Evolutionary conservation across 192 early-diverging fungal species (phyloP), one percentile per base, ranked within the genome.

Genomic region (Chytriomyces sp.): DNA sequence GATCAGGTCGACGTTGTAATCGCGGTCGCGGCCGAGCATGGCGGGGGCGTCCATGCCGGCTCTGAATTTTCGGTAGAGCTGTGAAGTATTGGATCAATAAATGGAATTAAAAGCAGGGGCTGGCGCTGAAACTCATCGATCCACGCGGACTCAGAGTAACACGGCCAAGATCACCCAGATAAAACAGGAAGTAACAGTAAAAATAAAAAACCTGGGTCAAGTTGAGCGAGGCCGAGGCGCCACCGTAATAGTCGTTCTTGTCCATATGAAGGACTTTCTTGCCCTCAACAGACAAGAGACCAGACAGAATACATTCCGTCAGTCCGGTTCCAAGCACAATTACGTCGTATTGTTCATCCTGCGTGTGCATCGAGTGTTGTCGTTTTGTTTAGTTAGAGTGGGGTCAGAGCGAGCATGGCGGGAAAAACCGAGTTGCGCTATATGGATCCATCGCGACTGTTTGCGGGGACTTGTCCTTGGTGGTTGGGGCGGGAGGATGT

Each of bases 1-100:
- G 64, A 99, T 97, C 81, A 98, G 85, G 84, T 99, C 98, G 65
- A 99, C 91, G 85, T 94, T 96, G 86, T 93, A 99, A 86, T 98
- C 97, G 71, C 96, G 83, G 82, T 90, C 89, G 47, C 82, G 82
- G 50, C 86, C 89, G 61, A 87, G 85, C 53, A 81, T 65, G 16
- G 60, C 28, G 8, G 87, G 81, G 9, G 87, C 85, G 57, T 80
- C 78, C 79, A 84, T 83, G 50, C 86, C 87, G 45, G 53, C 53
- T 24, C 87, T 77, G 71, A 89, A 89, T 75, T 87, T 87, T 61
- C 82, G 81, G 80, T 89, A 89, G 49, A 89, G 86, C 86, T 88
- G 44, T 50, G 60, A 50, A 66, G 61, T 9, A 76, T 11, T 49
- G 13, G n/a, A 49, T 67, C 6, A 46, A n/a, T 23, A 26, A 13